Base-by-base conservation (phyloP, 2,329 filamentous ascomycete genomes). In the Daldinia sp. region DNA sequence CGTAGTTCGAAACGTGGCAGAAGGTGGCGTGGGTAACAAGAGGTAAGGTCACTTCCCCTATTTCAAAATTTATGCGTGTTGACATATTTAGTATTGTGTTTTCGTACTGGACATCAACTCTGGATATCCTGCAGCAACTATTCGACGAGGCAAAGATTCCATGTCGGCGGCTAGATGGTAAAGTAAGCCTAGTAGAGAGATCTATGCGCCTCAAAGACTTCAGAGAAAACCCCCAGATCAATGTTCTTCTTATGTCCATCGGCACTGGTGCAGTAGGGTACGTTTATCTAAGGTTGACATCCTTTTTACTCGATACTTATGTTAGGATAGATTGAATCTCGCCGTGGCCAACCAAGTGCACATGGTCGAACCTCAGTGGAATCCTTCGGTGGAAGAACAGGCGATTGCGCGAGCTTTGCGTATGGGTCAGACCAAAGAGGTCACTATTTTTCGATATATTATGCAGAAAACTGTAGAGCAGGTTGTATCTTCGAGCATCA, bases 351-450 rank as follows among this genome's bases (percentile, higher is more conserved):
- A 82, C 48, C 79, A 81, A 0, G 81, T 88, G 0, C 85, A 84
- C 64, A 81, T 88, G 2, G 75, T 87, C 0, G 86, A 88, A 56
- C 81, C 84, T 0, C 86, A 88, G 28, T 88, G 85, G 85, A 88
- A 87, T 42, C 85, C 85, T 0, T 82, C 80, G 1, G 81, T 86
- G 0, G 86, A 87, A 64, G 81, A 80, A 12, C 86, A 88, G 61
- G 86, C 85, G 0, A 82, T 88, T 12, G 84, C 80, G 0, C 77
- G 85, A 10, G 84, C 83, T 0, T 74, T 85, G 2, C 80, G 85
- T 0, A 75, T 87, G 0, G 83, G 84, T 0, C 86, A 87, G 64
- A 71, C 74, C 1, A 70, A 79, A 4, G 60, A 80, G 9, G 85
- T 88, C 0, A 63, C 74, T 0, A 80, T 87, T 0, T 82, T 78